These are phyloP conservation scores for Rhodosporidiobolus sp. DNA, from an alignment of 768 basidiomycete species.

Conservation along the genomic window DNA sequence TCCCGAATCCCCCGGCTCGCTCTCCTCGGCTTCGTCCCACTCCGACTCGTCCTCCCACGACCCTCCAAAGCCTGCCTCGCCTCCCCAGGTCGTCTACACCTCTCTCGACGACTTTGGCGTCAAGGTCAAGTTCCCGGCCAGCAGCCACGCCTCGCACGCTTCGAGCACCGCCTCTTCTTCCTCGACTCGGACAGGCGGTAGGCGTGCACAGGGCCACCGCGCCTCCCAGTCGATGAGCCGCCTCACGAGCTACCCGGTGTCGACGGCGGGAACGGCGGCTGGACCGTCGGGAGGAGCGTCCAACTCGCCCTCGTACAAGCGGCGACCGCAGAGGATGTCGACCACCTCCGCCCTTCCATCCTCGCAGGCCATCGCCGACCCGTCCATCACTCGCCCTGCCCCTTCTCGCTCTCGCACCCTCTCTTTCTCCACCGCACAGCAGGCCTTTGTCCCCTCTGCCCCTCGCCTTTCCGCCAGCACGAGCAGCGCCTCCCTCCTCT, in stretches of 20 bases:
- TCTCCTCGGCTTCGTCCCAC: slow-evolving; percentile 18
- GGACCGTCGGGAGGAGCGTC: not conserved
- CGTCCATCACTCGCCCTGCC: not conserved
- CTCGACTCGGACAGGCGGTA: not conserved
- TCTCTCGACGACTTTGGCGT: not conserved
- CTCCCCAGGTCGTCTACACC: slow-evolving; percentile 4
- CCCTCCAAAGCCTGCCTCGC: slow-evolving; percentile 10
- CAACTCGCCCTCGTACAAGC: not conserved
- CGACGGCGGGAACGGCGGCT: not conserved
- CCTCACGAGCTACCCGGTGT: not conserved
- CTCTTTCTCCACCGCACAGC: slow-evolving; percentile 18
- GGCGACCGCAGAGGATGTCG: not conserved
- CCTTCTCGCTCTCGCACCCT: slow-evolving; percentile 3
- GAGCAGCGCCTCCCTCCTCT: not conserved
- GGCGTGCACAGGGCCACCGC: not conserved
- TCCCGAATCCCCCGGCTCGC: slow-evolving; percentile 16
- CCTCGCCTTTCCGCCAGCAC: not conserved
- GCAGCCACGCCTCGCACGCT: not conserved
- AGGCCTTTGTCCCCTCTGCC: slow-evolving; percentile 3
- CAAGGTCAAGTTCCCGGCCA: not conserved
- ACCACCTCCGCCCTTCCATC: not conserved
- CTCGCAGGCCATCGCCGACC: no score
- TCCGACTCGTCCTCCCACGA: not conserved
- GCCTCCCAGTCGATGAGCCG: slow-evolving; percentile 11
- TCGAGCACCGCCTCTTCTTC: not conserved